Evolutionary conservation across 140 eudicot species (phyloP), one percentile per base, ranked within the genome.

Genomic region (Senecio squalidus): DNA sequence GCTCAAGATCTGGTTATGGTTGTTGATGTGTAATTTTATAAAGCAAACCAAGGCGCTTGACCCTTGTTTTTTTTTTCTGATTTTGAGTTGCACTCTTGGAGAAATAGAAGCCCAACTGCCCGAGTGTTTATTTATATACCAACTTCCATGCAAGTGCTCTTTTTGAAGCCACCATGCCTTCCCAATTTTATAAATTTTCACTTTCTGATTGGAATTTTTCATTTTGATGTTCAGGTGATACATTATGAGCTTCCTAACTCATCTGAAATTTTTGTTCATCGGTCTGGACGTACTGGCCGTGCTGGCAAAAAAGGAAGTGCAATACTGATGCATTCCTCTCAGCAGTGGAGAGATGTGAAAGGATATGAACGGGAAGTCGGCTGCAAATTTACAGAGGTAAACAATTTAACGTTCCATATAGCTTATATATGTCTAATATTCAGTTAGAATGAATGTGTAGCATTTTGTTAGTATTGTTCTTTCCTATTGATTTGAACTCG

Each of bases 221-320:
- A 9, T 40, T 34, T 10, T 74, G 29, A 23, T 71, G 28, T 25
- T 15, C 68, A 91, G 96, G 78, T 91, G 21, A 78, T 91, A 51
- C 98, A 91, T 70, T 91, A 80, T 62, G 98, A 91, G 60, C 92
- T 84, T 44, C 96, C 98, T 8, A 80, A 66, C 74, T 71, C 84
- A 6, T 77, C 98, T 1, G 96, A 91, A 76, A 79, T 75, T 14
- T 91, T 91, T 73, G 98, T 91, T 38, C 98, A 91, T 61, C 88
- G 96, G 1, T 76, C 96, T 55, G 98, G 98, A 5, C 82, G 98
- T 14, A 87, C 98, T 18, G 98, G 98, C 14, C 98, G 97, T 74
- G 95, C 95, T 59, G 97, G 97, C 55, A 90, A 86, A 77, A 90
- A 90, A 74, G 97, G 97, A 57, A 84, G 51, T 7, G 96, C 89